Evolutionary conservation across 495 filamentous ascomycete species (phyloP).

Genomic region (Penicillium longicatenatum): DNA sequence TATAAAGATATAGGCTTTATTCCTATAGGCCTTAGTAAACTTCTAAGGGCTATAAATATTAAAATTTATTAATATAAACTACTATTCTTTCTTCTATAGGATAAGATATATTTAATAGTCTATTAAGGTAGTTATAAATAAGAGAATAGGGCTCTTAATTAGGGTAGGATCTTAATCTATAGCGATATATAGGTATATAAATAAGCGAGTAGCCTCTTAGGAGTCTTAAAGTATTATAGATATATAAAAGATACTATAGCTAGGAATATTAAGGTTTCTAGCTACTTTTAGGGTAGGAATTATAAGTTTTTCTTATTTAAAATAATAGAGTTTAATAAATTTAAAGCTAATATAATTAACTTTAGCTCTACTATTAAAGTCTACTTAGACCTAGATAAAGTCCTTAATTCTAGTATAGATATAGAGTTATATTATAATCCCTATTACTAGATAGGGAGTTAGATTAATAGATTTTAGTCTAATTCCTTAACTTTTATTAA

Average conservation of each 20-base stretch:
- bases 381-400: background rate
- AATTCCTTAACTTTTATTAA: background rate
- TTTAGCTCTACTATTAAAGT: background rate
- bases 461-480: background rate
- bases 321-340: background rate
- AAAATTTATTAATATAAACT: background rate
- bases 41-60: background rate
- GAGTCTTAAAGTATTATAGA: background rate
- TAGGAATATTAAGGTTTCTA: background rate
- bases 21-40: background rate
- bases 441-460: background rate
- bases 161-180: background rate
- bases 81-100: background rate
- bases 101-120: background rate
- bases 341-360: constrained; percentile 2
- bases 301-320: background rate
- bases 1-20: constrained; percentile 1
- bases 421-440: background rate
- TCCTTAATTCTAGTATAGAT: background rate
- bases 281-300: background rate
- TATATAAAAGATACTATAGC: background rate
- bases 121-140: background rate
- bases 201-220: background rate
- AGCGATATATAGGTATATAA: background rate
- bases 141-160: background rate